Base-by-base conservation (phyloP, 345 rosid species). In the Hibiscus trionum region DNA sequence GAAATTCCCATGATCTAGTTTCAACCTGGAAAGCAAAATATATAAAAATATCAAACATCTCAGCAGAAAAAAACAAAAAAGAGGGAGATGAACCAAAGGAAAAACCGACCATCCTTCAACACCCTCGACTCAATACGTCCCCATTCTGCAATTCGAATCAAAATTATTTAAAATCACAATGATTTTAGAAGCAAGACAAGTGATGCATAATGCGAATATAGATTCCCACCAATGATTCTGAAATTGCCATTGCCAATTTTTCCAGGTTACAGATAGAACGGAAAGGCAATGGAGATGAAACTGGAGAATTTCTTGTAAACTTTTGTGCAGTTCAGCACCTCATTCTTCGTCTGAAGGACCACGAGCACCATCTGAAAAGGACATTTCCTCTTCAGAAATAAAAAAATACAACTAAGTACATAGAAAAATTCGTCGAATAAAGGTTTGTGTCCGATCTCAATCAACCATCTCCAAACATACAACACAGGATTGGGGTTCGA, bases 1-100 rank as follows among this genome's bases (percentile, higher is more conserved):
- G 78, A 84, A 86, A 73, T 88, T 88, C 50, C 90, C 87, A 70
- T 66, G 80, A 61, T 83, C 80, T 73, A 84, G 78, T 65, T 76
- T 84, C 83, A 86, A 73, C 88, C 87, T 86, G 58, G 76, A 63
- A 72, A 62, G 56, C 57, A 70, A 49, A 56, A 61, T 37, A 53
- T 3, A 70, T 67, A n/a, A 39, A 57, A 66, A 24, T 50, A 59
- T 65, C 5, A 12, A 64, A 63, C 59, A 17, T 76, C 42, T 37
- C 42, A 37, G 8, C 42, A 70, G 59, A 31, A 37, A 27, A 31
- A 42, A 46, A 31, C 8, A 42, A 60, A 49, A 47, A 26, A 58
- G 5, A 27, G 1, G 35, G 46, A 69, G 58, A 66, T n/a, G 42
- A 42, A 4, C 42, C 2, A 74, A 70, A 16, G 17, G 69, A 71